These are phyloP conservation scores for Mycogone perniciosa DNA, from an alignment of 2,329 filamentous ascomycete species.

Conservation along the genomic window DNA sequence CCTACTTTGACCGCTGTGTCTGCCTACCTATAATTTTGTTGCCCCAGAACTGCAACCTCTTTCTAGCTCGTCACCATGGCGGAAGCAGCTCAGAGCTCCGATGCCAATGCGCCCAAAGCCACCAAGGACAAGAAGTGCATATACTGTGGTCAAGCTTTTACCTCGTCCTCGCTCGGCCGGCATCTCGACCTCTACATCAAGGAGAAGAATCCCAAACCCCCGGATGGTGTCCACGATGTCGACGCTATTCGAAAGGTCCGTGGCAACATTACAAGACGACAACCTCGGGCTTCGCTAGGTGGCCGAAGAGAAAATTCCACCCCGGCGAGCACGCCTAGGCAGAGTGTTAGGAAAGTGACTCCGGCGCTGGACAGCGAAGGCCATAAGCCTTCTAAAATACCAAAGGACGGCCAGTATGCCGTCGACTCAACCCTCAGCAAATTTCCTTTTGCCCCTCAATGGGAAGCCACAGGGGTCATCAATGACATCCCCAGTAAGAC, in stretches of 20 bases:
- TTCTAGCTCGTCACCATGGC: slow-evolving; percentile 23
- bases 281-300: slow-evolving; percentile 61
- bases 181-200: slow-evolving; percentile 94
- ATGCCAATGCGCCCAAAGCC: slow-evolving; percentile 40
- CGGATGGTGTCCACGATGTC: slow-evolving; percentile 85
- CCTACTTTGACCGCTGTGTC: not conserved
- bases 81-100: slow-evolving; percentile 29
- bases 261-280: slow-evolving; percentile 78
- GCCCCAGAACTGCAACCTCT: slow-evolving; percentile 1
- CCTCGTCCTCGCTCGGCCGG: slow-evolving; percentile 85
- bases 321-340: slow-evolving; percentile 45
- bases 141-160: slow-evolving; percentile 85
- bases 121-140: slow-evolving; percentile 82
- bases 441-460: slow-evolving; percentile 52
- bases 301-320: slow-evolving; percentile 56
- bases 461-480: slow-evolving; percentile 73
- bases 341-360: slow-evolving; percentile 31
- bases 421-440: slow-evolving; percentile 48
- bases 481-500: slow-evolving; percentile 57
- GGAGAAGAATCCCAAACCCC: slow-evolving; percentile 80
- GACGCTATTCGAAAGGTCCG: slow-evolving; percentile 80
- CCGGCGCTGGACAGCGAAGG: slow-evolving; percentile 35
- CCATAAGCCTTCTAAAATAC: slow-evolving; percentile 32
- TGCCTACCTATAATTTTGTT: slow-evolving; percentile 9
- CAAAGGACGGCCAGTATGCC: slow-evolving; percentile 36